Evolutionary conservation across 805 yeast species (phyloP).

Genomic region (Kuraishia piskuri): DNA sequence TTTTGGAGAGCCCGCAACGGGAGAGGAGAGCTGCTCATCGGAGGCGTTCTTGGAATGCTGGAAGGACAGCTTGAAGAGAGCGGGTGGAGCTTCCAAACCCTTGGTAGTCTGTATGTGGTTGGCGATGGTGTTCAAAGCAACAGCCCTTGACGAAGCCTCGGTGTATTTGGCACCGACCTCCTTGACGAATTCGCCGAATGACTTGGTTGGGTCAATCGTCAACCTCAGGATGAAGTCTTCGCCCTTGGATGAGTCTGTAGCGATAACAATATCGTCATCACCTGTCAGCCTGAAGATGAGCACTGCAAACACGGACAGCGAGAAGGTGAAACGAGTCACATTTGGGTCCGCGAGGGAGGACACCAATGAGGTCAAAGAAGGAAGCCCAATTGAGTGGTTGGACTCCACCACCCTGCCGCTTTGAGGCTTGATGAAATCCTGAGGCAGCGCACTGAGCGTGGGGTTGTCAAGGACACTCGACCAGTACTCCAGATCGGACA

Average conservation of each 20-base stretch:
- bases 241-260: constrained; percentile 41
- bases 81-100: constrained; percentile 49
- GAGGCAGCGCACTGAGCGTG: constrained; percentile 81
- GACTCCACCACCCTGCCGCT: constrained; percentile 63
- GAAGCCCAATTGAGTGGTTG: constrained; percentile 26
- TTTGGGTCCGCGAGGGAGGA: constrained; percentile 12
- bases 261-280: constrained; percentile 87
- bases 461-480: constrained; percentile 60
- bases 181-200: constrained; percentile 45
- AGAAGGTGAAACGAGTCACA: constrained; percentile 34
- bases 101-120: constrained; percentile 38
- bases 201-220: constrained; percentile 41
- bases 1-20: constrained; percentile 46
- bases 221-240: constrained; percentile 57
- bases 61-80: constrained; percentile 52
- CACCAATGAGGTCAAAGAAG: constrained; percentile 9
- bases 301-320: constrained; percentile 60
- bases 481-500: constrained; percentile 43
- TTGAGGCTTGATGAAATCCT: constrained; percentile 75
- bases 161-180: constrained; percentile 34
- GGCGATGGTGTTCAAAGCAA: constrained; percentile 46
- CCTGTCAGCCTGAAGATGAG: constrained; percentile 79
- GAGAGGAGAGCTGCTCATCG: constrained; percentile 33
- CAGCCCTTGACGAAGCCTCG: constrained; percentile 22
- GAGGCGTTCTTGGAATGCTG: constrained; percentile 29